Conservation (phyloP, 1,139 yeast genomes). For the Hemisphaericaspora subhashii region DNA sequence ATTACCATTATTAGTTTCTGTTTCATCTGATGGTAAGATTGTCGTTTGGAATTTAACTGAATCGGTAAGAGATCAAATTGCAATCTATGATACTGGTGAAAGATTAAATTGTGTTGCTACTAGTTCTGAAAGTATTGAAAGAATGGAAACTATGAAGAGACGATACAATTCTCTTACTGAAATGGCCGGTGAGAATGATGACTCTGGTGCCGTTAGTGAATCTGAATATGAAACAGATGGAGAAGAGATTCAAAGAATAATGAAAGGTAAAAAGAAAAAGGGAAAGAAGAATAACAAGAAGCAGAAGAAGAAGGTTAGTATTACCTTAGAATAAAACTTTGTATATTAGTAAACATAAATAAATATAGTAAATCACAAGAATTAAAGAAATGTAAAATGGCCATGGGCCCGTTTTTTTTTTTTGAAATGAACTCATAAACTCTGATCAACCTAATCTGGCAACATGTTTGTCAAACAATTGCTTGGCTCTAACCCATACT, state of each 20-base stretch:
- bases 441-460: too few species aligned
- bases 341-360: conserved; percentile 1
- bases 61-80: conserved; percentile 66
- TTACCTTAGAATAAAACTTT: conserved; percentile 50
- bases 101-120: conserved; percentile 83
- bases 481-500: conserved; percentile 89
- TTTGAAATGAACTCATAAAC: too few species aligned
- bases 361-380: conserved; percentile 5
- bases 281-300: conserved; percentile 42
- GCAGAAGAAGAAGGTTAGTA: conserved; percentile 45
- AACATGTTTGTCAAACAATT: conserved; percentile 80
- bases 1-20: conserved; percentile 64
- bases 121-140: conserved; percentile 78
- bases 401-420: not conserved
- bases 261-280: conserved; percentile 42
- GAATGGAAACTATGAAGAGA: conserved; percentile 68
- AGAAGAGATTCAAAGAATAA: conserved; percentile 50
- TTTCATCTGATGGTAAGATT: conserved; percentile 90
- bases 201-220: conserved; percentile 48
- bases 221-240: conserved; percentile 70
- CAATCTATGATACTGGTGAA: conserved; percentile 91
- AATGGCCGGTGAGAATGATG: conserved; percentile 19
- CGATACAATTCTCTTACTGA: conserved; percentile 45
- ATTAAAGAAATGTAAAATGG: conserved; percentile 1
- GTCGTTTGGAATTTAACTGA: conserved; percentile 79